These are phyloP conservation scores for Nissolia schottii DNA, from an alignment of 306 rosid genomes.

Conservation along the genomic window DNA sequence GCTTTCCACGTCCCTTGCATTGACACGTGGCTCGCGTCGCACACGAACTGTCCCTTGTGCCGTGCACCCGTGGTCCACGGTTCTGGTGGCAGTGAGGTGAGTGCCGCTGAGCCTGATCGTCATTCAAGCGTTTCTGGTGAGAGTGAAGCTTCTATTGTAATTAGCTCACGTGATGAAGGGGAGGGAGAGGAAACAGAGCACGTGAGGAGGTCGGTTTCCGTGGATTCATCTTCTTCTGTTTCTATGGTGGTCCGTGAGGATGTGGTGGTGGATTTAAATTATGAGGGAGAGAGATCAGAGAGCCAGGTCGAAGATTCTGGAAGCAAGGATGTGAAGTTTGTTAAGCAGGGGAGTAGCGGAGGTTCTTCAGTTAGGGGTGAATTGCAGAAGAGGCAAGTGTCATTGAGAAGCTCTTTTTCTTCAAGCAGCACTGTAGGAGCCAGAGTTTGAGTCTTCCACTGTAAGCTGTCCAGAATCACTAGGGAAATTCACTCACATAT, in stretches of 20 bases:
- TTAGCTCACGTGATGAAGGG: too few relatives aligned
- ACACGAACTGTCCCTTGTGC: slow-evolving; percentile 37
- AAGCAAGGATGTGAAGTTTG: neutral
- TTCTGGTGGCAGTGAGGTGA: neutral
- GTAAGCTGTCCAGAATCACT: neutral
- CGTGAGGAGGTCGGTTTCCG: slow-evolving; percentile 42
- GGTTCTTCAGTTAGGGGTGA: slow-evolving; percentile 37
- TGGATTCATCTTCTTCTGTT: slow-evolving; percentile 41
- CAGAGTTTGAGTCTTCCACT: slow-evolving; percentile 48
- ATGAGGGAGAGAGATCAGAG: slow-evolving; percentile 29
- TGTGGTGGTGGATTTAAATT: slow-evolving; percentile 19
- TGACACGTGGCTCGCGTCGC: slow-evolving; percentile 41
- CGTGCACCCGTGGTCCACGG: slow-evolving; percentile 42
- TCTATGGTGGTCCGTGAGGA: slow-evolving; percentile 18
- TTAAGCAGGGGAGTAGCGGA: slow-evolving; percentile 32
- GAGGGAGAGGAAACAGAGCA: slow-evolving; percentile 30
- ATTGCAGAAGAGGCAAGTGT: slow-evolving; percentile 42
- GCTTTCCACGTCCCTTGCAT: slow-evolving; percentile 45
- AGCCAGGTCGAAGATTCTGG: neutral
- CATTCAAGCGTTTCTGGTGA: slow-evolving; percentile 2
- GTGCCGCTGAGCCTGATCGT: slow-evolving; percentile 11
- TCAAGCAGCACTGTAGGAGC: slow-evolving; percentile 46
- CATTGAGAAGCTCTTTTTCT: slow-evolving; percentile 43
- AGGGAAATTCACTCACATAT: neutral
- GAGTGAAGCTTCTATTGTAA: too few relatives aligned